These are phyloP conservation scores for Scalesia atractyloides DNA, from an alignment of 129 eudicot species.

Conservation along the genomic window DNA sequence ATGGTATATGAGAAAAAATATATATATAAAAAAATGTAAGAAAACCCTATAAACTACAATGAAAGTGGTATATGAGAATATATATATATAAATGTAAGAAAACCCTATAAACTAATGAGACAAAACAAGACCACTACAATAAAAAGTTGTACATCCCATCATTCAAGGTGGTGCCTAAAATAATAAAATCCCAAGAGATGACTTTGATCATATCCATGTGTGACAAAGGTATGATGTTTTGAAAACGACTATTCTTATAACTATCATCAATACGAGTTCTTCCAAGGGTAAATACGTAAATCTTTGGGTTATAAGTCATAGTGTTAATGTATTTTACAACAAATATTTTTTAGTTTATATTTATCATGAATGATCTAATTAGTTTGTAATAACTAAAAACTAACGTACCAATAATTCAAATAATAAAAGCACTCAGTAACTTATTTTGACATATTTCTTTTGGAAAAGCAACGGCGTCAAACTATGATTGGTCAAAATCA, in stretches of 20 bases:
- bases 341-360: neutral
- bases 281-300: neutral
- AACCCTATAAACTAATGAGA: neutral
- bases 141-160: neutral
- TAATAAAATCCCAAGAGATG: neutral
- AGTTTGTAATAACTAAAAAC: neutral
- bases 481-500: slow-evolving; percentile 14
- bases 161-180: neutral
- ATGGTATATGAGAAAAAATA: neutral
- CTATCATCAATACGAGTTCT: neutral
- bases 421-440: neutral
- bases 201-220: neutral
- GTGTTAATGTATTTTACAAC: neutral
- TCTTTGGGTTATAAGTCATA: no score
- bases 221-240: neutral
- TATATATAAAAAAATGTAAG: neutral
- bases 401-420: neutral
- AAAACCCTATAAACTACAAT: neutral
- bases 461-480: neutral
- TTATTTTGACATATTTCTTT: neutral
- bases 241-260: neutral
- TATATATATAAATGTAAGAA: no score
- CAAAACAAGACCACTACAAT: neutral
- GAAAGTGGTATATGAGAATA: neutral
- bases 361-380: neutral